A percentile compares a stretch with the other conserved stretches of the same genome.
These are phyloP conservation scores for Helicocarpus griseus DNA, from an alignment of 2,329 filamentous ascomycete species.

Conservation along the genomic window DNA sequence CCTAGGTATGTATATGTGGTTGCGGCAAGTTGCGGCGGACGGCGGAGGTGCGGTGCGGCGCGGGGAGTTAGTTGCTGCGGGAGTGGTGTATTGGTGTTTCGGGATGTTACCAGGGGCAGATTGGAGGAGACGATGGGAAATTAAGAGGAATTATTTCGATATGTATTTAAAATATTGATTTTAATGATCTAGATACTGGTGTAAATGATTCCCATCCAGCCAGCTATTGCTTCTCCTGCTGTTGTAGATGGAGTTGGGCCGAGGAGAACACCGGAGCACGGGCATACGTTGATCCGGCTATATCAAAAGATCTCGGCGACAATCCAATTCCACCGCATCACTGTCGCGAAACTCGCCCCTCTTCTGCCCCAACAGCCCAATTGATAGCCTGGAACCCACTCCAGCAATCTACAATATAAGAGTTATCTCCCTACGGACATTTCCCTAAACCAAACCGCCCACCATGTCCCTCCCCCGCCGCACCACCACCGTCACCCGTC, in stretches of 20 bases:
- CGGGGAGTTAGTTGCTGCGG: not conserved
- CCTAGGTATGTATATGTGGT: not conserved
- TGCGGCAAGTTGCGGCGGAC: not conserved
- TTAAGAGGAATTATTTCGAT: too few species aligned
- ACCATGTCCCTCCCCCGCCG: constrained; percentile 44
- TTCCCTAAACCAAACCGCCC: constrained; percentile 5
- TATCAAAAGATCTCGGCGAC: not conserved
- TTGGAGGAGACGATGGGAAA: too few species aligned
- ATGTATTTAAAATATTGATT: too few species aligned
- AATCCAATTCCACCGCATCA: not conserved
- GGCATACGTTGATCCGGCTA: not conserved
- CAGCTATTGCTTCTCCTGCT: too few species aligned
- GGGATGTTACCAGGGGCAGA: too few species aligned
- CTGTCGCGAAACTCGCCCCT: not conserved
- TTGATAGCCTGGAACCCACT: not conserved
- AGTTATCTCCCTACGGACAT: not conserved
- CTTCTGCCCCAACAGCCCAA: not conserved
- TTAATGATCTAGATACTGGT: too few species aligned
- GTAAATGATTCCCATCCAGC: too few species aligned
- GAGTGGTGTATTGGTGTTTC: not conserved
- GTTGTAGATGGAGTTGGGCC: not conserved
- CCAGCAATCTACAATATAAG: not conserved
- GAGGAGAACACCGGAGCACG: not conserved
- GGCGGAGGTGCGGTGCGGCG: not conserved
- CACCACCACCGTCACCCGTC: constrained; percentile 69